Base-by-base conservation (phyloP, 805 yeast genomes). In the Ogataea henricii region DNA sequence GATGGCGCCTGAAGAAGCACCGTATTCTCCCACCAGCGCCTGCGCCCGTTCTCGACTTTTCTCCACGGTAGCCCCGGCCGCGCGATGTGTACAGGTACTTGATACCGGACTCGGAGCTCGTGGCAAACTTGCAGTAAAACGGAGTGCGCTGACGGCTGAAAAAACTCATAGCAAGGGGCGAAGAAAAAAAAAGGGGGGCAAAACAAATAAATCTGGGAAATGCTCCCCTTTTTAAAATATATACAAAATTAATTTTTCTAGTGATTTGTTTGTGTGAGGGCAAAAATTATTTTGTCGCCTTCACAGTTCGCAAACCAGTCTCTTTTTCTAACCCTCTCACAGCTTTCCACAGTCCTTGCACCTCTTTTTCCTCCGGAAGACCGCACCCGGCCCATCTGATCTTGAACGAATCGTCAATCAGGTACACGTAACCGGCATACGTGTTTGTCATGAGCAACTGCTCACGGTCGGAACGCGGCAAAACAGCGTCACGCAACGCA, bases 361-460 rank as follows among this genome's bases (percentile, higher is more conserved):
- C 68, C 56, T 94, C 99, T 27, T 77, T 76, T n/a, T 76, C 81
- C 13, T 75, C 74, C 1, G 96, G 85, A 33, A 77, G 79, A 2
- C 98, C 99, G 56, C 95, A 81, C 3, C 89, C 87, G 20, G 89
- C 90, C 98, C 98, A 92, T 57, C 98, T 74, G 45, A 94, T 85
- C 58, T 78, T 83, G 43, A 85, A 84, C 12, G 81, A 71, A 13
- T 72, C 73, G 61, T 94, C 99, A 29, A 94, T 76, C 4, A 92
- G 70, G 54, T 89, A 85, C 9, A 90, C 71, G 61, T 88, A 90
- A 0, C 98, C 98, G 2, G 95, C 81, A 57, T 85, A 87, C 18
- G 80, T 76, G 62, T 92, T 92, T 46, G 82, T 83, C 55, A 90
- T 79, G 41, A 78, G 70, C 29, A 92, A 66, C 21, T 76, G 65